Conservation (phyloP, 805 yeast species). For the Kurtzmaniella cleridarum region DNA sequence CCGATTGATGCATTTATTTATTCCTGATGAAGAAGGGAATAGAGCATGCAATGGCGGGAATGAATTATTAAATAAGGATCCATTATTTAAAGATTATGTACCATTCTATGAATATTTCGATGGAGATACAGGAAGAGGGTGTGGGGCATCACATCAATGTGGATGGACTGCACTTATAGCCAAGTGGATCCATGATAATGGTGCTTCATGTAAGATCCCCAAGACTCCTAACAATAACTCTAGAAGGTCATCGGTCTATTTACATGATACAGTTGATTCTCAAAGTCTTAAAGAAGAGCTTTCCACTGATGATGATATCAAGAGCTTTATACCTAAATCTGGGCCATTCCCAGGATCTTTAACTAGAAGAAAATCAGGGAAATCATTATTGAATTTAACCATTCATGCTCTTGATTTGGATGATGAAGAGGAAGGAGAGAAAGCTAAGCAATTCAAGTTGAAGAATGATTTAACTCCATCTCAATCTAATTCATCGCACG, state of each 20-base stretch:
- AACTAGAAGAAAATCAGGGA: slow-evolving; percentile 67
- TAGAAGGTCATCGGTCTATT: slow-evolving; percentile 17
- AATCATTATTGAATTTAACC: slow-evolving; percentile 63
- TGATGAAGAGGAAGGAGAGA: slow-evolving; percentile 46
- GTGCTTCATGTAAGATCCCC: slow-evolving; percentile 60
- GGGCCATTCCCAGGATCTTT: slow-evolving; percentile 51
- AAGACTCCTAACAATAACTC: slow-evolving; percentile 33
- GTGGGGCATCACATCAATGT: slow-evolving; percentile 91
- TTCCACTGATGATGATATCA: slow-evolving; percentile 21
- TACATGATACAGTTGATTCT: slow-evolving; percentile 10
- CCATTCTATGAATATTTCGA: slow-evolving; percentile 87
- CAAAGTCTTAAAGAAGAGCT: slow-evolving; percentile 7
- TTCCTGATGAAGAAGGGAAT: slow-evolving; percentile 58
- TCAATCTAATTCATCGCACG: slow-evolving; percentile 18
- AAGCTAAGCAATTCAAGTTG: neutral
- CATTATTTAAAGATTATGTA: slow-evolving; percentile 66
- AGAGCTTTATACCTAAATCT: slow-evolving; percentile 38
- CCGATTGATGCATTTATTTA: slow-evolving; percentile 71
- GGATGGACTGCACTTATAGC: slow-evolving; percentile 97
- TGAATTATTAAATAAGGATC: slow-evolving; percentile 50
- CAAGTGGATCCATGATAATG: slow-evolving; percentile 86
- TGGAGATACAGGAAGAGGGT: slow-evolving; percentile 90
- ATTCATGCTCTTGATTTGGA: slow-evolving; percentile 62
- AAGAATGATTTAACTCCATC: slow-evolving; percentile 13
- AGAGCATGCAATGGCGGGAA: slow-evolving; percentile 79